Evolutionary conservation across 441 rosid genomes (phyloP), one percentile per base, ranked within the genome.

Genomic region (Gossypium davidsonii): DNA sequence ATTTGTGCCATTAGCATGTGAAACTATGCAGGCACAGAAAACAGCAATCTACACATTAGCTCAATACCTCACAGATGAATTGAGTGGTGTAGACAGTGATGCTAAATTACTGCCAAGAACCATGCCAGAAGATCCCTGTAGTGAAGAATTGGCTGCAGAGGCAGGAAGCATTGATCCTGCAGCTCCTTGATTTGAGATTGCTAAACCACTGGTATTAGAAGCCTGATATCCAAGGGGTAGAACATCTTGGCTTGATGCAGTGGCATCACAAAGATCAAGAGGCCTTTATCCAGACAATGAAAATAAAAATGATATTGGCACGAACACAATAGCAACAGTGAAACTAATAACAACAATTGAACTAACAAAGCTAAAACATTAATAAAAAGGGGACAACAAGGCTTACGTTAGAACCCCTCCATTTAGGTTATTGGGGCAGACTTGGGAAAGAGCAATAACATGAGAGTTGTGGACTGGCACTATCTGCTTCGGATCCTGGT

Each of bases 381-480:
- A 51, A 75, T 17, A 61, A 26, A 62, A 73, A 64, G 55, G 34
- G 78, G 77, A 76, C 51, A 59, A 14, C 17, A 78, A 73, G 57
- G 79, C 98, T 89, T 89, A 96, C 98, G 92, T 90, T 73, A 89
- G 82, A 64, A 82, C 51, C 64, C 82, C 80, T 75, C 97, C 98
- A 84, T 86, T 92, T 68, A 79, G 85, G 85, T 89, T 91, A 86
- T 85, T 96, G 10, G 95, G 93, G 81, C 88, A 89, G 76, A 82
- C 94, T 89, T 91, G 97, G 76, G 96, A 85, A 63, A 96, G 91
- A 76, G 99, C 92, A 81, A 83, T 75, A 76, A 77, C 78, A 76
- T 94, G 99, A 80, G 99, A 96, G 85, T 81, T 84, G 86, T 96
- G 99, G 67, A 82, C 86, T 58, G 83, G 79, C 66, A 84, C 85